Evolutionary conservation across 23 red algal species (phyloP).

Genomic region (Gracilaria caudata): DNA sequence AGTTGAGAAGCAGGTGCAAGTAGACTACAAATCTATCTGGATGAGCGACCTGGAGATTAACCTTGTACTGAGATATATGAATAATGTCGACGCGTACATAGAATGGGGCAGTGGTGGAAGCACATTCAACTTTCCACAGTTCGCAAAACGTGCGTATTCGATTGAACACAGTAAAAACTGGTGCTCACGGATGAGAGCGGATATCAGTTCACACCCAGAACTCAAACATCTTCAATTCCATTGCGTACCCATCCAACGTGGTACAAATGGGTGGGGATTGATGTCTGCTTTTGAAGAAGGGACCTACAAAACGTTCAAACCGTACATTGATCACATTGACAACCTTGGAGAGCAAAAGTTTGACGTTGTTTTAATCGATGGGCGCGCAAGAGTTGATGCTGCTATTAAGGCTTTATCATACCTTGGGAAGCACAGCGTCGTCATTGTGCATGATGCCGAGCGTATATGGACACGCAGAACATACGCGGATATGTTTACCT

Average conservation of each 20-base stretch:
- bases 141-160: constrained; percentile 43
- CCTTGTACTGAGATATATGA: constrained; percentile 47
- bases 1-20: neutral
- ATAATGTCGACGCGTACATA: constrained; percentile 13
- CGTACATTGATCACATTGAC: constrained; percentile 53
- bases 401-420: constrained; percentile 53
- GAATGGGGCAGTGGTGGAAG: constrained; percentile 72
- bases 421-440: constrained; percentile 18
- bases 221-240: constrained; percentile 16
- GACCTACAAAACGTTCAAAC: constrained; percentile 24
- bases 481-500: neutral
- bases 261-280: constrained; percentile 59
- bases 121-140: constrained; percentile 48
- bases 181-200: constrained; percentile 32
- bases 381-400: constrained; percentile 43
- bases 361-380: constrained; percentile 64
- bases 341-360: constrained; percentile 23
- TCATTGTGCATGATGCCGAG: constrained; percentile 64
- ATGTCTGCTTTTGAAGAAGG: constrained; percentile 45
- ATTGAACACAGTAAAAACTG: constrained; percentile 59
- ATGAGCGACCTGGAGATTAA: constrained; percentile 37
- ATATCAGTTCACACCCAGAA: neutral
- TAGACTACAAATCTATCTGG: constrained; percentile 27
- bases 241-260: constrained; percentile 35
- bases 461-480: neutral